A percentile compares a stretch with the other conserved stretches of the same genome.
Conservation (phyloP, 192 early-diverging fungal genomes). For the Backusella liffmaniae region DNA sequence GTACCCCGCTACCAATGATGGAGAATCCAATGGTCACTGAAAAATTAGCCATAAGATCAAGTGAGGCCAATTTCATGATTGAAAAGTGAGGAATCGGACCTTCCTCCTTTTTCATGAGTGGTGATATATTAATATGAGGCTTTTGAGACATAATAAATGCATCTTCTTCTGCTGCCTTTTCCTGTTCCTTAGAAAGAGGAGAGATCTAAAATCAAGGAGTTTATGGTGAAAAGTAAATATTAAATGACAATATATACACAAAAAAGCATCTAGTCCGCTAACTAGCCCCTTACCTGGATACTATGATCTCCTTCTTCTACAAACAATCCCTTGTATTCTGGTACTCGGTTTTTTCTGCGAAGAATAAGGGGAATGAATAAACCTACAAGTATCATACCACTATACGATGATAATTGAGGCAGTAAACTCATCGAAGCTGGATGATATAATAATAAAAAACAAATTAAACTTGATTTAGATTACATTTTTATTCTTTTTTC, state of each 20-base stretch:
- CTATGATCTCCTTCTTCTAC: slow-evolving; percentile 10
- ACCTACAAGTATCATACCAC: slow-evolving; percentile 41
- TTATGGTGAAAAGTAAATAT: slow-evolving; percentile 1
- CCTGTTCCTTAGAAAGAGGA: slow-evolving; percentile 6
- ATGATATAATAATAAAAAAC: not conserved
- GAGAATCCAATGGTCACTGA: slow-evolving; percentile 55
- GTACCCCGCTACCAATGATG: slow-evolving; percentile 56
- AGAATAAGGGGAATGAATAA: slow-evolving; percentile 36
- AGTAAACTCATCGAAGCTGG: slow-evolving; percentile 31
- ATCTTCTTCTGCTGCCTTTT: not conserved
- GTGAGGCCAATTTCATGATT: slow-evolving; percentile 32
- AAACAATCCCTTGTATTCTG: slow-evolving; percentile 4
- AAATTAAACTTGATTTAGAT: slow-evolving; percentile 6
- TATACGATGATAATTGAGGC: slow-evolving; percentile 28
- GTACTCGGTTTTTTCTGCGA: slow-evolving; percentile 4
- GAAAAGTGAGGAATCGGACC: slow-evolving; percentile 29
- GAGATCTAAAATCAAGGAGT: slow-evolving; percentile 5
- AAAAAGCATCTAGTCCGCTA: not conserved
- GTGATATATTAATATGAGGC: not conserved
- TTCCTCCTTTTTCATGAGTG: slow-evolving; percentile 22
- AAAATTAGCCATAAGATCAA: slow-evolving; percentile 57
- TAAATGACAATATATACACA: not conserved
- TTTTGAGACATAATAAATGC: slow-evolving; percentile 9
- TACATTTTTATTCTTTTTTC: not conserved
- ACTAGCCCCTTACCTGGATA: not conserved